phyloP scores from a whole-genome alignment of 805 yeast genomes.

The Lachancea mirantina region DNA sequence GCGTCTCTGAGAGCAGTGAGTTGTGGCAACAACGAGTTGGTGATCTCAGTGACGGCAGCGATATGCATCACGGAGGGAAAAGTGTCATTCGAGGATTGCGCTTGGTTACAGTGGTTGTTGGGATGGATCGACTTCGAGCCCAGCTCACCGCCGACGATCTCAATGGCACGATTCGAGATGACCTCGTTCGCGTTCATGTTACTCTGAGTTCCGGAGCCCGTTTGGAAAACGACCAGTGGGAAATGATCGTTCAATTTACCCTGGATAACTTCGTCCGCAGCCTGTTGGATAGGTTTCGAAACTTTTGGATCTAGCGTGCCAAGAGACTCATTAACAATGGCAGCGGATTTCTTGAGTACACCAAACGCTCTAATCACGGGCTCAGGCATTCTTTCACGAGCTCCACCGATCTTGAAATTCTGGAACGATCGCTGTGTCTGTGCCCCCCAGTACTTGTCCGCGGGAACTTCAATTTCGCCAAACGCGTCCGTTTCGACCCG shows the following conservation, averaged over 20 bases:
- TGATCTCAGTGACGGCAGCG: conserved; percentile 91
- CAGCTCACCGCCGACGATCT: conserved; percentile 81
- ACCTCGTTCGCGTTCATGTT: conserved; percentile 99
- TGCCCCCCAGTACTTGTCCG: conserved; percentile 92
- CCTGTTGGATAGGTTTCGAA: conserved; percentile 79
- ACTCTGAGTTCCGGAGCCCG: conserved; percentile 98
- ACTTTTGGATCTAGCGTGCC: conserved; percentile 82
- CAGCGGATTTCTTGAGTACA: conserved; percentile 87
- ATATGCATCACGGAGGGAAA: conserved; percentile 99
- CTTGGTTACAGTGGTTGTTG: conserved; percentile 96
- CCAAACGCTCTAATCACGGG: conserved; percentile 92
- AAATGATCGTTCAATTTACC: conserved; percentile 91
- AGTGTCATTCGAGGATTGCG: conserved; percentile 97
- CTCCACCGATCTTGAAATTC: conserved; percentile 95
- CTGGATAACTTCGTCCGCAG: conserved; percentile 90
- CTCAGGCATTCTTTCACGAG: conserved; percentile 81
- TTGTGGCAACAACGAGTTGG: conserved; percentile 69
- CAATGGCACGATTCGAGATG: conserved; percentile 96
- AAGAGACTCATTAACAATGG: conserved; percentile 74
- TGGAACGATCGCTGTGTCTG: conserved; percentile 91
- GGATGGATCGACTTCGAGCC: conserved; percentile 96
- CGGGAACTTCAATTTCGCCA: conserved; percentile 89
- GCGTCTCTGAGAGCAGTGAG: conserved; percentile 70
- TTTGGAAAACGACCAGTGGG: conserved; percentile 97
- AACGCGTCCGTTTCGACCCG: conserved; percentile 92